Base-by-base conservation (phyloP, 1,139 yeast species). In the Pichia sp. region DNA sequence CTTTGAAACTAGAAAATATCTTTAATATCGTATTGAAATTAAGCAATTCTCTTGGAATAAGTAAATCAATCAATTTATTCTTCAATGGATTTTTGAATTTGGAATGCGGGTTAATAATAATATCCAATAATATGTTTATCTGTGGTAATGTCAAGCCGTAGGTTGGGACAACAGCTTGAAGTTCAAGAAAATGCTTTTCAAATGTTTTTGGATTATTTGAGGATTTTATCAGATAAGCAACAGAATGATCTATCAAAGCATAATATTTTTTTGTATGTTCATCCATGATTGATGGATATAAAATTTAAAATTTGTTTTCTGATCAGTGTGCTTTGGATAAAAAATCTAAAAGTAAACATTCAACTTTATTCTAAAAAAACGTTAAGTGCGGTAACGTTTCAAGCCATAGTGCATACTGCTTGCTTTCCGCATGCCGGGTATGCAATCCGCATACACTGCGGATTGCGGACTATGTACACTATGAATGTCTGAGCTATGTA, bases 61-160 rank as follows among this genome's bases (percentile, higher is more conserved):
- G 25, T 2, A 56, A 16, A n/a, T 39, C 32, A 10, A 54, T 34
- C 20, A 61, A 34, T 31, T 43, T 51, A 4, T n/a, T 25, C 35
- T 59, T 59, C 20, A 48, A 23, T 3, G 51, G 6, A 12, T 24
- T 33, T 28, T 36, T 28, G 25, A 46, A 30, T 34, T 48, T 29
- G 48, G 59, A 12, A 22, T 27, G 23, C 2, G 53, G 35, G 29
- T 55, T 47, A 24, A 53, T 36, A 3, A 58, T 42, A 3, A 54
- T 45, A 35, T 57, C 52, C n/a, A 60, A 30, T 2, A 60, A 12
- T 6, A 12, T 16, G 11, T 50, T 41, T 16, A 58, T 16, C 29
- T 59, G 59, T 1, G 6, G 8, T 3, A 45, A 33, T 30, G 47
- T 47, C 4, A 59, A 29, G 9, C 63, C 63, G 39, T 56, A 53